Conservation (phyloP, 345 rosid genomes). For the Nephelium lappaceum region DNA sequence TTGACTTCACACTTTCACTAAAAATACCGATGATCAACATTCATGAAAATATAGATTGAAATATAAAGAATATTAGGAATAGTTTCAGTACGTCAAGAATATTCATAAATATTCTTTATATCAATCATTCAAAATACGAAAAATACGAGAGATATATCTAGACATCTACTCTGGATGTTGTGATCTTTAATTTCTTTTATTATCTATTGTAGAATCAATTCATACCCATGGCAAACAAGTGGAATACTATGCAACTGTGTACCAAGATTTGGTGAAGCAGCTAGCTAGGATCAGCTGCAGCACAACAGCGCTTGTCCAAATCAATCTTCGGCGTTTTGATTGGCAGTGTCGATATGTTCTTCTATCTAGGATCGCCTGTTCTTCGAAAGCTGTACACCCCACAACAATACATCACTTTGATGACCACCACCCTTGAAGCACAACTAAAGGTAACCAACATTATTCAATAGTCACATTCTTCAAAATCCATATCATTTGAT, state of each 20-base stretch:
- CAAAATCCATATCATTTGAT: no score
- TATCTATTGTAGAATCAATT: constrained; percentile 37
- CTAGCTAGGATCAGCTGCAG: constrained; percentile 39
- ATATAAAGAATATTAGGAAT: no score
- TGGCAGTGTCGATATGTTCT: constrained; percentile 72
- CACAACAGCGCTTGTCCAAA: constrained; percentile 41
- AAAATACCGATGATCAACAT: no score
- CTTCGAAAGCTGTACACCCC: constrained; percentile 37
- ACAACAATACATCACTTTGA: constrained; percentile 40
- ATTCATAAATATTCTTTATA: no score
- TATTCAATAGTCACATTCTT: not conserved
- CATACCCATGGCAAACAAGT: constrained; percentile 60
- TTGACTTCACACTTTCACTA: no score
- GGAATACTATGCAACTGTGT: constrained; percentile 36
- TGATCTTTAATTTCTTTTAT: not conserved
- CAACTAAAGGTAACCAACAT: constrained; percentile 7
- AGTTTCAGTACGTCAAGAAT: no score
- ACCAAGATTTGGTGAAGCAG: constrained; percentile 22
- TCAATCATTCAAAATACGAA: no score
- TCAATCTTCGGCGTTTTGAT: constrained; percentile 53
- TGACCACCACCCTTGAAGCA: constrained; percentile 50
- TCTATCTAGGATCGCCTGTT: constrained; percentile 42
- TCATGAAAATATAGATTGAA: no score
- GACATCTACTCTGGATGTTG: no score
- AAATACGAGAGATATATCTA: no score